Conservation (phyloP, 2,329 filamentous ascomycete species). For the Sphaceloma murrayae region DNA sequence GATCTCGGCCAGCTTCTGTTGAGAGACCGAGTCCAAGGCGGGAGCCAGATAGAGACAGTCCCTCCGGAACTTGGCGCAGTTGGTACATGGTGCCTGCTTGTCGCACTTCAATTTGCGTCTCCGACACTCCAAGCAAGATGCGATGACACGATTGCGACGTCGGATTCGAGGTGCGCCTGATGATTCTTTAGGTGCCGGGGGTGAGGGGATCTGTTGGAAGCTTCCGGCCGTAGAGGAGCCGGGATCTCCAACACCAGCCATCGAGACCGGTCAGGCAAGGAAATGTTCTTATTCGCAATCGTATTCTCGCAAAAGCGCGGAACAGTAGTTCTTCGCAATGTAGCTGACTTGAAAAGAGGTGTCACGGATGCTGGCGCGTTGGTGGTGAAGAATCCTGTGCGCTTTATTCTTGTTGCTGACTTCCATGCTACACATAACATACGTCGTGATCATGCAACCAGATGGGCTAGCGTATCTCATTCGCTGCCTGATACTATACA, state of each 20-base stretch:
- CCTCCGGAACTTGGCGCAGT: conserved; percentile 47
- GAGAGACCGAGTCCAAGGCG: conserved; percentile 58
- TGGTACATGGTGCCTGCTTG: conserved; percentile 60
- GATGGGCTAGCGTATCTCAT: too few species aligned
- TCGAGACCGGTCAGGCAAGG: conserved; percentile 3
- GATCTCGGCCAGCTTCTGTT: conserved; percentile 62
- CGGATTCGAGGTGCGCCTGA: conserved; percentile 33
- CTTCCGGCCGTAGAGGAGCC: conserved; percentile 14
- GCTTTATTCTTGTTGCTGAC: too few species aligned
- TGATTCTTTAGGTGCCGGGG: conserved; percentile 16
- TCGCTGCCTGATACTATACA: too few species aligned
- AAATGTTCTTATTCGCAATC: neutral
- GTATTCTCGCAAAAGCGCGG: too few species aligned
- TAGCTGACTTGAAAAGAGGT: too few species aligned
- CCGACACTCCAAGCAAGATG: conserved; percentile 60
- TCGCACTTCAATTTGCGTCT: conserved; percentile 71
- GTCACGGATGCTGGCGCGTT: too few species aligned
- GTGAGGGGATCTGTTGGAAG: conserved; percentile 18
- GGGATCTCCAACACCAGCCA: neutral
- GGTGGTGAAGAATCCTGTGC: too few species aligned
- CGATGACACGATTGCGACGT: conserved; percentile 56
- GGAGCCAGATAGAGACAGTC: conserved; percentile 56
- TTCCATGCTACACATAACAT: too few species aligned
- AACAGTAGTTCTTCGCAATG: too few species aligned
- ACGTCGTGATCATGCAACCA: too few species aligned